A percentile compares a stretch with the other conserved stretches of the same genome.
Conservation (phyloP, 139 green algal species). For the Ettlia oleoabundans region DNA sequence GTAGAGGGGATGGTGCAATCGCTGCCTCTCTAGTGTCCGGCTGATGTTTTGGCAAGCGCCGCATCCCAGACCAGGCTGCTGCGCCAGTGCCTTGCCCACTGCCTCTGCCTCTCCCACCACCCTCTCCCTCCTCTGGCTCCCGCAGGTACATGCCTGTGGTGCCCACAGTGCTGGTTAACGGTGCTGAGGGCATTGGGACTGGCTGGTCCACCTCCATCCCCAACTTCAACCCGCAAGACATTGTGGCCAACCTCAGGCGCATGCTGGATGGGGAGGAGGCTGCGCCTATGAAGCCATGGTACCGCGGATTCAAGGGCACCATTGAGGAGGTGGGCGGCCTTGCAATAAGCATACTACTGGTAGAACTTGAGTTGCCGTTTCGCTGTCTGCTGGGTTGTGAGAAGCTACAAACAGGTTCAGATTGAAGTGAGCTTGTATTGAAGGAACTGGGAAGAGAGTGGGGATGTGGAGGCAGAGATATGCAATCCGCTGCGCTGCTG, state of each 20-base stretch:
- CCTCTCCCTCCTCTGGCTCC: neutral
- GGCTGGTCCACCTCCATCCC: slow-evolving; percentile 97
- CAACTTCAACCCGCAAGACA: slow-evolving; percentile 96
- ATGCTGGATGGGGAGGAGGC: slow-evolving; percentile 83
- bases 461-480: no score
- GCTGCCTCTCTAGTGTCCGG: no score
- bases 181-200: slow-evolving; percentile 98
- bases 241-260: slow-evolving; percentile 89
- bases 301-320: slow-evolving; percentile 74
- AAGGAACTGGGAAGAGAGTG: neutral
- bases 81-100: neutral
- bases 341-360: no score
- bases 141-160: slow-evolving; percentile 88
- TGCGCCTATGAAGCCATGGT: slow-evolving; percentile 93
- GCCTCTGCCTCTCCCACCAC: neutral
- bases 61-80: no score
- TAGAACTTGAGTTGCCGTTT: no score
- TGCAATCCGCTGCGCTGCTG: no score
- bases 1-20: no score
- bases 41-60: no score
- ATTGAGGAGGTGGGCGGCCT: slow-evolving; percentile 61
- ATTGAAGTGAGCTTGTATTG: no score
- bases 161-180: slow-evolving; percentile 95
- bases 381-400: no score
- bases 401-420: no score